These are phyloP conservation scores for Diaporthe helianthi DNA, from an alignment of 2,329 filamentous ascomycete species.

Conservation along the genomic window DNA sequence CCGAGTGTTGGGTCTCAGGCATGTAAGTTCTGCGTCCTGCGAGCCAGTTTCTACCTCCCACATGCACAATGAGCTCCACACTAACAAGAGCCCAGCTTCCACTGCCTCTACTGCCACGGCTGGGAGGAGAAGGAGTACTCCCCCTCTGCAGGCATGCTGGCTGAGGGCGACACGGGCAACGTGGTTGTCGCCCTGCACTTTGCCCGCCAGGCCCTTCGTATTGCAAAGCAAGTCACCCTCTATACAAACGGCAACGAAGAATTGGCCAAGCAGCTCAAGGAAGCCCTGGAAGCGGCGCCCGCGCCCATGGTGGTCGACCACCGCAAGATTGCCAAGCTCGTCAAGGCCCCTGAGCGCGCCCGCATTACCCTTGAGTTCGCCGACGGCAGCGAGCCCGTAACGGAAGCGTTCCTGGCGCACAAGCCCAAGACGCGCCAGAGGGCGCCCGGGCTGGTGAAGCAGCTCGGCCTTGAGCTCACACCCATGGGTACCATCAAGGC, in stretches of 20 bases:
- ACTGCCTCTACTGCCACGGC: conserved; percentile 67
- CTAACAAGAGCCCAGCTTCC: conserved; percentile 48
- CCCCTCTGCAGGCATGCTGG: conserved; percentile 49
- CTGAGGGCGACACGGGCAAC: not conserved
- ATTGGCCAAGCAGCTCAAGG: not conserved
- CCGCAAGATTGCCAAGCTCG: not conserved
- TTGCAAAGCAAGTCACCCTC: conserved; percentile 3
- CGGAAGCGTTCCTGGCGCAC: conserved; percentile 16
- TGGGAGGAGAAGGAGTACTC: conserved; percentile 60
- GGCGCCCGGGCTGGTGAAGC: not conserved
- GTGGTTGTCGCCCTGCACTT: not conserved
- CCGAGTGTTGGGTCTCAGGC: conserved; percentile 58
- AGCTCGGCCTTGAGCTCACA: conserved; percentile 11
- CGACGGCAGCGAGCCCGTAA: not conserved
- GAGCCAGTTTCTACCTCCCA: not conserved
- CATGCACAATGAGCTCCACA: not conserved
- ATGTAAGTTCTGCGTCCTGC: conserved; percentile 49
- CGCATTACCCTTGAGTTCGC: not conserved
- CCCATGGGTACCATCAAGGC: conserved; percentile 10
- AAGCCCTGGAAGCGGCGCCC: not conserved
- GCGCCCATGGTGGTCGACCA: not conserved
- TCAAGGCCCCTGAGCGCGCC: not conserved
- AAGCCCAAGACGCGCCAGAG: conserved; percentile 11
- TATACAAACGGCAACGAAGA: conserved; percentile 12
- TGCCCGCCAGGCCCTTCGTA: not conserved